These are phyloP conservation scores for Dalbergia cochinchinensis DNA, from an alignment of 306 rosid genomes.

Conservation along the genomic window DNA sequence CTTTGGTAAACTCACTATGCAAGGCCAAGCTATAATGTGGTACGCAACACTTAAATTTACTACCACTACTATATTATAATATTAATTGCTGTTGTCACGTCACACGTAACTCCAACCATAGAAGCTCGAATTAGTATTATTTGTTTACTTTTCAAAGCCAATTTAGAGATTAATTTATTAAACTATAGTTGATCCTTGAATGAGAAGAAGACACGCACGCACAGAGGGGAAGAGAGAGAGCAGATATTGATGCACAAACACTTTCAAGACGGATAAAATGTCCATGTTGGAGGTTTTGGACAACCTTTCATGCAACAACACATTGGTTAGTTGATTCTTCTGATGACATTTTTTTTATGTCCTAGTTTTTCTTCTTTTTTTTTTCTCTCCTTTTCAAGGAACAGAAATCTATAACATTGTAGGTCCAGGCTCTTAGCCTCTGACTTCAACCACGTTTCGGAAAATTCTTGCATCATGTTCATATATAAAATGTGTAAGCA, in stretches of 20 bases:
- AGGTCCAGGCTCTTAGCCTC: no score
- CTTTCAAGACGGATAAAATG: slow-evolving; percentile 56
- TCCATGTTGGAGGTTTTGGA: slow-evolving; percentile 61
- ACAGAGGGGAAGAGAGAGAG: not conserved
- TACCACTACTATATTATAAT: not conserved
- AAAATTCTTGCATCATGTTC: no score
- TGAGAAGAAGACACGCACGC: not conserved
- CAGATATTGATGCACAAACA: slow-evolving; percentile 2
- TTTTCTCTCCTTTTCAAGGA: no score
- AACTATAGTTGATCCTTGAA: not conserved
- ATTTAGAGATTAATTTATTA: not conserved
- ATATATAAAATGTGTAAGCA: no score
- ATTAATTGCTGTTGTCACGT: not conserved
- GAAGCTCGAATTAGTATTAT: not conserved
- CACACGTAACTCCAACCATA: not conserved
- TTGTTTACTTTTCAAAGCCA: not conserved
- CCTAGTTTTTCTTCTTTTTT: not conserved
- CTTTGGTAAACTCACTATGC: not conserved
- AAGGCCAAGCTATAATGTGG: not conserved
- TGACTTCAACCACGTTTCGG: no score
- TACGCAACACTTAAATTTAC: slow-evolving; percentile 4
- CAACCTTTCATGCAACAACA: slow-evolving; percentile 51
- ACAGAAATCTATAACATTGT: no score
- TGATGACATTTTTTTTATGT: not conserved
- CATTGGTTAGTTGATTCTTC: not conserved